Conservation (phyloP, 164 flowering plant genomes). For the Paratinospora sagittata region DNA sequence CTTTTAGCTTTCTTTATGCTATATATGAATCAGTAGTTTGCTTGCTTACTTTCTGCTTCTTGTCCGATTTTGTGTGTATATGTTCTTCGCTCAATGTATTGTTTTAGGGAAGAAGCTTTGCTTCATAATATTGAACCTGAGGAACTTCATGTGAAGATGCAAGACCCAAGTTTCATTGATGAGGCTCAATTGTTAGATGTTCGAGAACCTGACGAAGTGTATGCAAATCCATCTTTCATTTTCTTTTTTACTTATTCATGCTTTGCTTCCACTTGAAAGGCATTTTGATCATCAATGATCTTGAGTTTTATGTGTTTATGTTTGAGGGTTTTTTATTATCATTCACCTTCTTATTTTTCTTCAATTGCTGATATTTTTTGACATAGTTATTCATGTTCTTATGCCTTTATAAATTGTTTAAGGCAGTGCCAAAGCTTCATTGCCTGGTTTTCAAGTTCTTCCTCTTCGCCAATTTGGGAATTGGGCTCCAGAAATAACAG, state of each 20-base stretch:
- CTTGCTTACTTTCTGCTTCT: not conserved
- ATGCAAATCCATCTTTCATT: conserved; percentile 22
- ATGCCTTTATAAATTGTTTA: conserved; percentile 11
- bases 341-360: not conserved
- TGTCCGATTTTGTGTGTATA: not conserved
- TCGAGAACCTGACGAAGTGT: conserved; percentile 96
- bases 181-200: conserved; percentile 89
- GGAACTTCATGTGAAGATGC: conserved; percentile 75
- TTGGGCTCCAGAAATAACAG: conserved; percentile 77
- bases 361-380: not conserved
- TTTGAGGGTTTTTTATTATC: conserved; percentile 2
- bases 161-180: conserved; percentile 65
- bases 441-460: conserved; percentile 78
- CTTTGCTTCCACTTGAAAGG: not conserved
- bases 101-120: conserved; percentile 54
- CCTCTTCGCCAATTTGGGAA: conserved; percentile 91
- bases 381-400: not conserved
- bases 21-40: not conserved
- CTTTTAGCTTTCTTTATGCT: not conserved
- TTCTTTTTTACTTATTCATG: not conserved
- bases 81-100: conserved; percentile 3
- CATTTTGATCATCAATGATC: not conserved
- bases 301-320: conserved; percentile 1
- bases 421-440: conserved; percentile 63
- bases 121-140: conserved; percentile 61